Evolutionary conservation across 495 filamentous ascomycete species (phyloP), one percentile per base, ranked within the genome.

Genomic region (Penicillium lividum): DNA sequence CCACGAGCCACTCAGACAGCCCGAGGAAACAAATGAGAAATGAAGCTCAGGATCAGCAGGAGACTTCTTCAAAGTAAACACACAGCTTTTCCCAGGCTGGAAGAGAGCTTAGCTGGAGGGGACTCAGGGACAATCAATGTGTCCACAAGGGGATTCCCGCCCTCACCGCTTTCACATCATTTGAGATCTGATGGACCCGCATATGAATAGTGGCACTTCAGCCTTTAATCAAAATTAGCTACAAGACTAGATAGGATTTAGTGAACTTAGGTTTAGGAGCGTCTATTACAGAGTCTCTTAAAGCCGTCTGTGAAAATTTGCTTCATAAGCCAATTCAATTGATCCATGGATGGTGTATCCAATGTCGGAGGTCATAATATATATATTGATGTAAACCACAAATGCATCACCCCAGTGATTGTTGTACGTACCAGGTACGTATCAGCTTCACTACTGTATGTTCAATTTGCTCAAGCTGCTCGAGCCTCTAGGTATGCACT

Each of bases 91-190:
- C 59, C 38, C 51, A 53, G 50, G 57, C 59, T 60, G 57, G 58
- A 60, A 40, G 54, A 55, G 46, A 46, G 61, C 27, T 40, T 51
- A 68, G 62, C 67, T 69, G 47, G 36, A 57, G 57, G 57, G 56
- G 60, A 42, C 45, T 69, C 67, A 70, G 67, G 67, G 67, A 70
- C 67, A 69, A 69, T 69, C 66, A 69, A 76, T 78, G 73, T 78
- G 75, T 78, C 75, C 75, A 76, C 75, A 78, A 78, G 72, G 38
- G 71, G 73, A 73, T 70, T 72, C 68, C 72, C 73, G 73, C 72
- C 67, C 67, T 76, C 73, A 76, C 75, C 75, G 75, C 75, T 73
- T 77, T 67, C 72, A 33, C 28, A 56, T 68, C 53, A 48, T 52
- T 52, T 33, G 33, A 40, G 46, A 55, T 57, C 51, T 42, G 51